These are phyloP conservation scores for Schizochytrium sp. DNA, from an alignment of 108 stramenopile species.

Conservation along the genomic window DNA sequence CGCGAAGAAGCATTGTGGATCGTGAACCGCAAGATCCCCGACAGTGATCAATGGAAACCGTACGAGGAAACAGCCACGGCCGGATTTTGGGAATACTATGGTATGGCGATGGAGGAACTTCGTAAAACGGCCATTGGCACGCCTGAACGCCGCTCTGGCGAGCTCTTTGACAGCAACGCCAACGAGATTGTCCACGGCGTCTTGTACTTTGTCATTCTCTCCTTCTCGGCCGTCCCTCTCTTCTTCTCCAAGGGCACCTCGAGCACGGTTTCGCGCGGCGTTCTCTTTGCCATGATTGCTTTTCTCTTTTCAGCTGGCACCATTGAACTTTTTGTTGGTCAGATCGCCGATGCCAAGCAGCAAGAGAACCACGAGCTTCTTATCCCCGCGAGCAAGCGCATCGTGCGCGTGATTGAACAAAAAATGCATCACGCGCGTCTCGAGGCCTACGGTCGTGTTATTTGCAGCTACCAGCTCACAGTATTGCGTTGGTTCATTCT, in stretches of 20 bases:
- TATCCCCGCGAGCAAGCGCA: slow-evolving; percentile 1
- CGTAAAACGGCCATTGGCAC: not conserved
- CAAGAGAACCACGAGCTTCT: slow-evolving; percentile 11
- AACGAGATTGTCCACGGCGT: slow-evolving; percentile 8
- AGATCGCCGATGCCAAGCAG: not conserved
- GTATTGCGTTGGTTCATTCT: not conserved
- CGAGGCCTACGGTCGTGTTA: not conserved
- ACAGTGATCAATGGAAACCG: not conserved
- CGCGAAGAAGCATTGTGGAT: slow-evolving; percentile 1
- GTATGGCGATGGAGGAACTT: not conserved
- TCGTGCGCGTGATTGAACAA: not conserved
- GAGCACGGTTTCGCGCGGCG: slow-evolving; percentile 2
- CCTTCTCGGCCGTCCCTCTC: slow-evolving; percentile 3
- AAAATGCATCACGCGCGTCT: not conserved
- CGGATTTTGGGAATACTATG: slow-evolving; percentile 3
- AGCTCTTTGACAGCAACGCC: not conserved
- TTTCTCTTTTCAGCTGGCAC: not conserved
- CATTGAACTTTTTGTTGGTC: not conserved
- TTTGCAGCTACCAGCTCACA: not conserved
- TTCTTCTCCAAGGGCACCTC: not conserved
- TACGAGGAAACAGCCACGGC: not conserved
- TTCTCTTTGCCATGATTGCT: slow-evolving; percentile 8
- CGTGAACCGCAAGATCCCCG: not conserved
- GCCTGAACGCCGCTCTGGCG: not conserved
- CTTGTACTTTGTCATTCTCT: slow-evolving; percentile 10